phyloP scores from a whole-genome alignment of 768 basidiomycete genomes.

The Rhodotorula paludigena region DNA sequence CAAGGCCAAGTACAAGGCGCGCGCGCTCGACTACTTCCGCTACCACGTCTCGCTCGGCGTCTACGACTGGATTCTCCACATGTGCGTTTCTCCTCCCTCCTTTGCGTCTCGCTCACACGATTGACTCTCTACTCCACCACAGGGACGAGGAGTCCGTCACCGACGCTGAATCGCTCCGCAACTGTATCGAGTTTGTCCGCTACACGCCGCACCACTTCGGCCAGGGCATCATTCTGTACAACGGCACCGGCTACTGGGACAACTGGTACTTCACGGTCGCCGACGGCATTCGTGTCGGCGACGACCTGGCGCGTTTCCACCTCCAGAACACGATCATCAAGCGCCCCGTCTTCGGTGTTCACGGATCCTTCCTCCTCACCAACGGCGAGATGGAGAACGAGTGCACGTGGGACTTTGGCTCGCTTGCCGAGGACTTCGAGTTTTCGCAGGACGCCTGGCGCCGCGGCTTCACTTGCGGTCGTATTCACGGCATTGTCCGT shows the following conservation, averaged over 20 bases:
- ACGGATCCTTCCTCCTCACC: conserved; percentile 46
- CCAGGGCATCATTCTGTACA: conserved; percentile 47
- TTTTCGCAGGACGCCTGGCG: conserved; percentile 47
- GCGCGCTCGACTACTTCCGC: conserved; percentile 47
- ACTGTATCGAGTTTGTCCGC: conserved; percentile 45
- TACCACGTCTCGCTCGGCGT: conserved; percentile 45
- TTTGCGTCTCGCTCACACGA: not conserved
- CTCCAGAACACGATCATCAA: conserved; percentile 45
- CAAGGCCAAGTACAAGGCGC: conserved; percentile 47
- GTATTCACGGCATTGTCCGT: conserved; percentile 45
- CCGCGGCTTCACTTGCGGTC: conserved; percentile 45
- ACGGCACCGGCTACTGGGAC: conserved; percentile 43
- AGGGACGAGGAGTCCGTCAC: conserved; percentile 46
- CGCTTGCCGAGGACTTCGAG: conserved; percentile 46
- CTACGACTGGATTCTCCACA: conserved; percentile 46
- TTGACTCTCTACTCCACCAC: not conserved
- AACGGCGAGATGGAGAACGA: conserved; percentile 47
- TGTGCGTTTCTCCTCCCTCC: conserved; percentile 8
- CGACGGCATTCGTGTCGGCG: conserved; percentile 46
- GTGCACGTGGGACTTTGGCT: conserved; percentile 46
- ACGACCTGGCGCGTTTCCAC: conserved; percentile 46
- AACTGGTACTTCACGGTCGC: conserved; percentile 47
- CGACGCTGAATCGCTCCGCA: conserved; percentile 44
- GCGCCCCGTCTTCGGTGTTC: conserved; percentile 45
- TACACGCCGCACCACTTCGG: conserved; percentile 46